Conservation (phyloP, 441 rosid species). For the Francoa sonchifolia region DNA sequence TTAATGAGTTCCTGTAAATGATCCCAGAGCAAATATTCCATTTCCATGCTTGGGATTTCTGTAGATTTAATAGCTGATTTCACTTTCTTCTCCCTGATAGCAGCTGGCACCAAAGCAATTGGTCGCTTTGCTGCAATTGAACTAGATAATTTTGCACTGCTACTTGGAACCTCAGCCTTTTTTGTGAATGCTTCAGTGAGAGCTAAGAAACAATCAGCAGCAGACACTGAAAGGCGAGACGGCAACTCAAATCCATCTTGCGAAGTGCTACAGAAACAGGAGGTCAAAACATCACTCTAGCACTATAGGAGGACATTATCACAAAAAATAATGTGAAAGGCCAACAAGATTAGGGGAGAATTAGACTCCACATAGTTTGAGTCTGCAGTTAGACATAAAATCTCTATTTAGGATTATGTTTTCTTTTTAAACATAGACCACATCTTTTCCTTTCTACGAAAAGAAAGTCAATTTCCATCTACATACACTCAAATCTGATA, state of each 20-base stretch:
- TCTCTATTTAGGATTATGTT: no score
- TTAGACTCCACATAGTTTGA: no score
- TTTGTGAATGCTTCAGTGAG: slow-evolving; percentile 61
- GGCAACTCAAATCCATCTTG: slow-evolving; percentile 81
- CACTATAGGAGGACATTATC: slow-evolving; percentile 1
- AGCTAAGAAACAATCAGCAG: slow-evolving; percentile 82
- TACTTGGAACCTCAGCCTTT: slow-evolving; percentile 28
- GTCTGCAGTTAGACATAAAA: no score
- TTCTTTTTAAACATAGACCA: no score
- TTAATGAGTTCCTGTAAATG: slow-evolving; percentile 36
- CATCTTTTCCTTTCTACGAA: no score
- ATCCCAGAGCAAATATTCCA: slow-evolving; percentile 48
- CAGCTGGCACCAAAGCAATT: slow-evolving; percentile 20
- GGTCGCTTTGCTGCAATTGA: slow-evolving; percentile 22
- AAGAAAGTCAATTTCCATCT: no score
- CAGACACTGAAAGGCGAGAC: slow-evolving; percentile 70
- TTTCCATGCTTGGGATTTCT: slow-evolving; percentile 23
- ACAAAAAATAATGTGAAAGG: no score
- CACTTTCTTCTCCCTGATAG: slow-evolving; percentile 26
- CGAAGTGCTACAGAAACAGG: slow-evolving; percentile 35
- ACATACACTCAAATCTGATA: no score
- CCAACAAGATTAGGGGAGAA: no score
- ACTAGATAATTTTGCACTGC: slow-evolving; percentile 24
- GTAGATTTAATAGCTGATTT: slow-evolving; percentile 17
- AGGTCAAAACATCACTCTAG: neutral